Conservation (phyloP, 768 basidiomycete genomes). For the Amanita subjunquillea region DNA sequence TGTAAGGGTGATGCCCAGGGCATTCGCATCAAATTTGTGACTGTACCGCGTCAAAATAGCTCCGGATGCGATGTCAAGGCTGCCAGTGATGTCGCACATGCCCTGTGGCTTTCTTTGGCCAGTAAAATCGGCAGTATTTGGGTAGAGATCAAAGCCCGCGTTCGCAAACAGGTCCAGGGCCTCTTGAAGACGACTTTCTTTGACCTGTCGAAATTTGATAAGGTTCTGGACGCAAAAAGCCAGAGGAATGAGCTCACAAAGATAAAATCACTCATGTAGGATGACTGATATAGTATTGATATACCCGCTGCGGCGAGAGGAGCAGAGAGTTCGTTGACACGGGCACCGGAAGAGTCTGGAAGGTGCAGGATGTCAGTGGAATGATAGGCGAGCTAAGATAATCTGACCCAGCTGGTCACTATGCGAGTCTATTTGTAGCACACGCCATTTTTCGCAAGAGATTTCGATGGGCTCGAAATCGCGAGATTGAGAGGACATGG, state of each 20-base stretch:
- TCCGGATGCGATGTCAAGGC: slow-evolving; percentile 16
- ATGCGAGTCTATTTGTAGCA: slow-evolving; percentile 75
- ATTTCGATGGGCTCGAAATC: slow-evolving; percentile 49
- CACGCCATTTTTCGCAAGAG: slow-evolving; percentile 67
- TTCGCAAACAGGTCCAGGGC: slow-evolving; percentile 49
- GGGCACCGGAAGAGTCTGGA: slow-evolving; percentile 57
- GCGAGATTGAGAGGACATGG: slow-evolving; percentile 19
- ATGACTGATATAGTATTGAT: slow-evolving; percentile 75
- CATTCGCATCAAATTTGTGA: slow-evolving; percentile 24
- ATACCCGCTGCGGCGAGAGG: slow-evolving; percentile 70
- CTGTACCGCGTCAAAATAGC: slow-evolving; percentile 41
- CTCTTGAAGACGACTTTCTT: slow-evolving; percentile 52
- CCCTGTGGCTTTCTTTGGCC: neutral
- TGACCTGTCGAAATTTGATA: slow-evolving; percentile 36
- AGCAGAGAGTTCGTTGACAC: slow-evolving; percentile 68
- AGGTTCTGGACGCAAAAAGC: neutral
- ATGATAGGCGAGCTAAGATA: neutral
- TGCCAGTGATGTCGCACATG: neutral
- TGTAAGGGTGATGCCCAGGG: neutral
- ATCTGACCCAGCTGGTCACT: slow-evolving; percentile 54
- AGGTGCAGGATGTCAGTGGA: slow-evolving; percentile 2
- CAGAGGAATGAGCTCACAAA: slow-evolving; percentile 36
- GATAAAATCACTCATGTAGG: slow-evolving; percentile 77
- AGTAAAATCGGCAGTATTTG: slow-evolving; percentile 28
- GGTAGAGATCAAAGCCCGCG: slow-evolving; percentile 59